Base-by-base conservation (phyloP, 2,329 filamentous ascomycete genomes). In the Ambrosiella xylebori region DNA sequence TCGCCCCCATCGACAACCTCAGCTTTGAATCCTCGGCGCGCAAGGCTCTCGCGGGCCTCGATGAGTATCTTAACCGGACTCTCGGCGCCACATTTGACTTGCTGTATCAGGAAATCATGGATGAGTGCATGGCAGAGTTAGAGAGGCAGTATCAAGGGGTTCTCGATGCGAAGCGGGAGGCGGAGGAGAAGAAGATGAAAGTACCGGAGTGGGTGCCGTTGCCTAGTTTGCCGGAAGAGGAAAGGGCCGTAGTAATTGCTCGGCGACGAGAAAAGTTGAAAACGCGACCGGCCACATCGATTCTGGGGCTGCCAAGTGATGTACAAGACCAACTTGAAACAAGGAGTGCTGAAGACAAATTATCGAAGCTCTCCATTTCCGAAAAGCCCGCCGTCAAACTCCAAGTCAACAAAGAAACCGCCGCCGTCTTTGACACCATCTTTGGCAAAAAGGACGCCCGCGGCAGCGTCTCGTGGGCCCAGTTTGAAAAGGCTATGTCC, bases 71-170 rank as follows among this genome's bases (percentile, higher is more conserved):
- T 2, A 40, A 65, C 1, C 64, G 70, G 0, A 71, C 70, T 35
- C 61, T 67, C 0, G 73, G 73, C 1, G 65, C 67, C 0, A 71
- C 66, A n/a, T 60, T 76, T 12, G 70, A 69, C 1, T 68, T 68
- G 47, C 62, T 76, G 0, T 77, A 76, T 60, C 65, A 73, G 50
- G 70, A 74, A 50, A 56, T 73, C 6, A 63, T 75, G 2, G 65
- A 73, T 0, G 68, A 71, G 0, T 70, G 68, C 56, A 50, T 75
- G 0, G 41, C 61, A 1, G 64, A 67, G 4, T 61, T 76, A 0
- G 58, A 70, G 15, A 59, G 61, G 0, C 66, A 66, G 19, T 65
- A 51, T n/a, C 15, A 51, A 3, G 47, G 47, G 1, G 47, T 19
- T 12, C 17, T 66, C 12, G 59, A 65, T 12, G 57, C 67, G 3